phyloP scores from a whole-genome alignment of 1,284 basidiomycete species.

The Earliella scabrosa region DNA sequence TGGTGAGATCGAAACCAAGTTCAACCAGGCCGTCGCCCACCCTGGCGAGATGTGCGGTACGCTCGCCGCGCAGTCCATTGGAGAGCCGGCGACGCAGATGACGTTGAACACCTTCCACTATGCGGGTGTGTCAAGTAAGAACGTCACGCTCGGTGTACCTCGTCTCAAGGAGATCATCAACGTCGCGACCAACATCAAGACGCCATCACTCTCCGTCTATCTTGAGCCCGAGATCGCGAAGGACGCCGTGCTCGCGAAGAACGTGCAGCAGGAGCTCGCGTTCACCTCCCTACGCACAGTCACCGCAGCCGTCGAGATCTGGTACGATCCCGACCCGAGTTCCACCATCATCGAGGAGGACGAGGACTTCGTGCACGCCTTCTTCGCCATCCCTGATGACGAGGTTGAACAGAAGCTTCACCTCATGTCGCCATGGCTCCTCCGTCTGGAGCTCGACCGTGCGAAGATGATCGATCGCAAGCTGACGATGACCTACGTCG shows the following conservation, averaged over 20 bases:
- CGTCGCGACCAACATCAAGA: constrained; percentile 98
- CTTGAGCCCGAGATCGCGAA: constrained; percentile 75
- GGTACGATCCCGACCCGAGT: constrained; percentile 95
- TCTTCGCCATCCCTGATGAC: constrained; percentile 99
- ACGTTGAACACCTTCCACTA: constrained; percentile 98
- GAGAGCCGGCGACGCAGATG: constrained; percentile 99
- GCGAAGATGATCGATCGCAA: constrained; percentile 98
- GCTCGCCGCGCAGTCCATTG: constrained; percentile 97
- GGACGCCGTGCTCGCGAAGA: constrained; percentile 73
- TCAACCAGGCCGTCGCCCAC: constrained; percentile 90
- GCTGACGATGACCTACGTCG: constrained; percentile 95
- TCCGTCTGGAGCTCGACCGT: constrained; percentile 96
- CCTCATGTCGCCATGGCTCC: constrained; percentile 95
- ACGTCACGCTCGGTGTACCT: constrained; percentile 97
- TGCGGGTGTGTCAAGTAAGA: constrained; percentile 97
- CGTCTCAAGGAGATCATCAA: constrained; percentile 99
- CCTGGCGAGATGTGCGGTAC: constrained; percentile 99
- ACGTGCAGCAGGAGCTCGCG: constrained; percentile 91
- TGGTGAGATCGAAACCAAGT: constrained; percentile 95
- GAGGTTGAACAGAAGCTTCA: constrained; percentile 92
- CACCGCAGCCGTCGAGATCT: constrained; percentile 96
- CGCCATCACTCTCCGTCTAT: constrained; percentile 93
- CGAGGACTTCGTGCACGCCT: constrained; percentile 94
- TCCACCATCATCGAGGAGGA: constrained; percentile 98
- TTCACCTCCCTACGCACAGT: constrained; percentile 96